phyloP scores from a whole-genome alignment of 2,329 filamentous ascomycete genomes.

The Diaporthe citri region DNA sequence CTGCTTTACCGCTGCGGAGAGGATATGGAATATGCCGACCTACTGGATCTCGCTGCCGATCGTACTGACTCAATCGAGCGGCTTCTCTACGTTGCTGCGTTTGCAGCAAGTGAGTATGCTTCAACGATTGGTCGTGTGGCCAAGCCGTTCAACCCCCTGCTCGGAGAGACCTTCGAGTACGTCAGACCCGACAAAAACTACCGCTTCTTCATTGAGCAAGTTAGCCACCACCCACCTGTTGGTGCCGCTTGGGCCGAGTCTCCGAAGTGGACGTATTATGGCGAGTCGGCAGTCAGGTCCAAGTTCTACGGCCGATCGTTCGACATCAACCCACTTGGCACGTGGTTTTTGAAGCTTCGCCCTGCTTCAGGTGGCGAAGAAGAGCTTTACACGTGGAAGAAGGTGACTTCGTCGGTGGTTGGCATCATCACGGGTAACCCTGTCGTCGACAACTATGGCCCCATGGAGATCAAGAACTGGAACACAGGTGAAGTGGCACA shows the following conservation, averaged over 20 bases:
- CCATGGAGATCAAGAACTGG: slow-evolving; percentile 98
- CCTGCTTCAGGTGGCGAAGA: slow-evolving; percentile 80
- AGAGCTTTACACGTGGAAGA: slow-evolving; percentile 98
- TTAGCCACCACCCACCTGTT: slow-evolving; percentile 95
- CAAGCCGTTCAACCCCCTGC: slow-evolving; percentile 96
- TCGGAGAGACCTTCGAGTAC: slow-evolving; percentile 98
- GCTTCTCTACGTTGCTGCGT: slow-evolving; percentile 93
- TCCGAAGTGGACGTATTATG: slow-evolving; percentile 96
- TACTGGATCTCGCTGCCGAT: slow-evolving; percentile 89
- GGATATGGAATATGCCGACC: slow-evolving; percentile 97
- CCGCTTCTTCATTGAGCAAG: slow-evolving; percentile 98
- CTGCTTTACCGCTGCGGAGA: slow-evolving; percentile 94
- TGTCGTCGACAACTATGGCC: slow-evolving; percentile 96
- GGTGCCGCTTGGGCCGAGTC: slow-evolving; percentile 94
- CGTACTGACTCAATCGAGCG: slow-evolving; percentile 89
- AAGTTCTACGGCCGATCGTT: slow-evolving; percentile 99
- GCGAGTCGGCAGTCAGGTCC: slow-evolving; percentile 93
- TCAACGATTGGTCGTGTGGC: slow-evolving; percentile 97
- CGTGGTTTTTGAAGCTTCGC: slow-evolving; percentile 92
- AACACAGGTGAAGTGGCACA: slow-evolving; percentile 91
- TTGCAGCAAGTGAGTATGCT: slow-evolving; percentile 96
- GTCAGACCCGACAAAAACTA: slow-evolving; percentile 96
- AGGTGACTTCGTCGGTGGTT: slow-evolving; percentile 96
- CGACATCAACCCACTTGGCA: slow-evolving; percentile 95
- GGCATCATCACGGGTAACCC: slow-evolving; percentile 98